phyloP scores from a whole-genome alignment of 2,329 filamentous ascomycete genomes.

The Colletotrichum eremochloae region DNA sequence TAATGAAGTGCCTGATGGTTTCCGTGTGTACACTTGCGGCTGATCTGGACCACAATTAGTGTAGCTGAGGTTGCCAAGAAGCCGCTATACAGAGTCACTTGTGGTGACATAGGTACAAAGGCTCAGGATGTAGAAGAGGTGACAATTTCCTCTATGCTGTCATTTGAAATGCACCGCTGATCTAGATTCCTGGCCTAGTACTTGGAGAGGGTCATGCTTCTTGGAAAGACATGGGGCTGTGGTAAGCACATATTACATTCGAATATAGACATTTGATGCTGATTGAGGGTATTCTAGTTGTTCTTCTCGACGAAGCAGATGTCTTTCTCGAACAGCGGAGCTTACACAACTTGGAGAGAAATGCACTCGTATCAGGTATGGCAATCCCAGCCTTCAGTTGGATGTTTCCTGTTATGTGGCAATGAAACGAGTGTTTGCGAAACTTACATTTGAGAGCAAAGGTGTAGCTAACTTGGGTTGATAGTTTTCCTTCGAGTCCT shows the following conservation, averaged over 20 bases:
- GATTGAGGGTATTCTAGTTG: slow-evolving; percentile 31
- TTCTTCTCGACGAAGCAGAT: slow-evolving; percentile 50
- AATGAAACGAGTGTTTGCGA: no score
- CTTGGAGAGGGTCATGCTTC: slow-evolving; percentile 47
- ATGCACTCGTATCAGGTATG: slow-evolving; percentile 46
- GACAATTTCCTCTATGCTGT: no score
- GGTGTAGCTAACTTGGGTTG: no score
- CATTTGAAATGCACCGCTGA: no score
- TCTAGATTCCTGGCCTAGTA: slow-evolving; percentile 39
- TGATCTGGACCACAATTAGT: background rate
- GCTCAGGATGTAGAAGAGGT: slow-evolving; percentile 49
- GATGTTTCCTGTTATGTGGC: no score
- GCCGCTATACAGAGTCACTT: slow-evolving; percentile 54
- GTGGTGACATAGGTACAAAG: slow-evolving; percentile 53
- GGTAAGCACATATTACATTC: slow-evolving; percentile 37
- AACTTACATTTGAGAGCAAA: no score
- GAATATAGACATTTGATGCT: no score
- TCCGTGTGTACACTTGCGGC: no score
- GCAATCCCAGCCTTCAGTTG: no score
- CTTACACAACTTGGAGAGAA: slow-evolving; percentile 71
- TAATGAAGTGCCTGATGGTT: background rate
- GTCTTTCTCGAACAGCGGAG: slow-evolving; percentile 48
- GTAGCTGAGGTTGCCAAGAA: slow-evolving; percentile 53
- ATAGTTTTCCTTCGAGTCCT: slow-evolving; percentile 53
- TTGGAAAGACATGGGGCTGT: slow-evolving; percentile 52